These are phyloP conservation scores for Ceratocystis ficicola DNA, from an alignment of 2,329 filamentous ascomycete species.

Conservation along the genomic window DNA sequence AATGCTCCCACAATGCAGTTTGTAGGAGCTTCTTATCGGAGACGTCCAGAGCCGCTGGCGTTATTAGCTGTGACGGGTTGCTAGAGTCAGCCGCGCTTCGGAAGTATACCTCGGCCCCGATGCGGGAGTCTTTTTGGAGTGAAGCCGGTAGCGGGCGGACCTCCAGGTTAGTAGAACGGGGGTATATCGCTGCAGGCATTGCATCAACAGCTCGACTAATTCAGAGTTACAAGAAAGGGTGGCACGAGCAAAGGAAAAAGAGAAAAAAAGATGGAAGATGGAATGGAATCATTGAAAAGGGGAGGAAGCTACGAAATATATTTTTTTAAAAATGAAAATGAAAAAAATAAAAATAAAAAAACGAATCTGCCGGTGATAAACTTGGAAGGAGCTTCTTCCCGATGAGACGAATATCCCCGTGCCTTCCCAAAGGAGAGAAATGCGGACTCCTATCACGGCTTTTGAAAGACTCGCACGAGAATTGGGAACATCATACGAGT, in stretches of 20 bases:
- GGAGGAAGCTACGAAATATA: too few species aligned
- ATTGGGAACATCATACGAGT: slow-evolving; percentile 9
- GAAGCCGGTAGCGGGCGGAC: slow-evolving; percentile 12
- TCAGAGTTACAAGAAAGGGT: not conserved
- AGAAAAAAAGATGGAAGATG: not conserved
- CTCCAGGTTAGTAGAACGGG: slow-evolving; percentile 20
- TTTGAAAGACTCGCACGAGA: slow-evolving; percentile 14
- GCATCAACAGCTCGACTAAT: not conserved
- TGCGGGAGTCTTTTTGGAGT: slow-evolving; percentile 19
- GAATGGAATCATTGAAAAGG: not conserved
- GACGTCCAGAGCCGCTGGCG: slow-evolving; percentile 7
- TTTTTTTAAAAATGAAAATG: not conserved
- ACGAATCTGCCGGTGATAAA: slow-evolving; percentile 1
- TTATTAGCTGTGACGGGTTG: not conserved
- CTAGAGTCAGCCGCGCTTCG: not conserved
- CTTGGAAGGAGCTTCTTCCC: not conserved
- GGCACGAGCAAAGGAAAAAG: not conserved
- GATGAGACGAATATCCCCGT: not conserved
- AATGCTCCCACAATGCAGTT: slow-evolving; percentile 18
- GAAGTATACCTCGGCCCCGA: slow-evolving; percentile 20
- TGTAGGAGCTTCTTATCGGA: slow-evolving; percentile 18
- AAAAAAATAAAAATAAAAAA: not conserved
- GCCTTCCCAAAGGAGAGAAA: slow-evolving; percentile 9
- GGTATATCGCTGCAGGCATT: slow-evolving; percentile 16
- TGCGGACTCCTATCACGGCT: slow-evolving; percentile 6